A percentile compares a stretch with the other conserved stretches of the same genome.
phyloP scores from a whole-genome alignment of 345 rosid species.

The Balakata baccata region DNA sequence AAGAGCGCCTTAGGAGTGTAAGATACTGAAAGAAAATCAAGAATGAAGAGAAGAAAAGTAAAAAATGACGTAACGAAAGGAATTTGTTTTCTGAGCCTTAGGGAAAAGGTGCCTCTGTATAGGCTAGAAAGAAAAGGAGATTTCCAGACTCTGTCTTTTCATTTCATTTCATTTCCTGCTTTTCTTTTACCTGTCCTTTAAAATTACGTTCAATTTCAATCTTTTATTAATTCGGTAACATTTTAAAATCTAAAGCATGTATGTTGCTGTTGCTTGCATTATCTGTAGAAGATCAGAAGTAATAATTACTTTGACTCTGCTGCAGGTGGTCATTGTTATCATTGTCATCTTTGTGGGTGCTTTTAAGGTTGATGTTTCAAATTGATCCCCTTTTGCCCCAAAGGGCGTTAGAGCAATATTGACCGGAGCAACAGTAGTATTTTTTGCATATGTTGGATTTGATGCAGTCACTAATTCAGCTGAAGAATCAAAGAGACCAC shows the following conservation, averaged over 20 bases:
- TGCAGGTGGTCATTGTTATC: conserved; percentile 78
- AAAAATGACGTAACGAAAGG: neutral
- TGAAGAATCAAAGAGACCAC: conserved; percentile 89
- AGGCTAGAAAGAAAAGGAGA: neutral
- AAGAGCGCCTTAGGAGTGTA: neutral
- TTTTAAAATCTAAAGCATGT: neutral
- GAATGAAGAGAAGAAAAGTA: neutral
- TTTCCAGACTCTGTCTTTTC: too few relatives aligned
- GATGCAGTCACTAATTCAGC: conserved; percentile 98
- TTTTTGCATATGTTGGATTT: conserved; percentile 97
- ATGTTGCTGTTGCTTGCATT: neutral
- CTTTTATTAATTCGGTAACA: neutral
- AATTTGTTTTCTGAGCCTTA: neutral
- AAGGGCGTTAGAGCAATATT: conserved; percentile 68
- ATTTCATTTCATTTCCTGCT: too few relatives aligned
- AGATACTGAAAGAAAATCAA: neutral
- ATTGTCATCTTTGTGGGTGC: conserved; percentile 72
- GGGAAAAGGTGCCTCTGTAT: neutral
- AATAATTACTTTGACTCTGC: neutral
- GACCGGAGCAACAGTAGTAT: conserved; percentile 88
- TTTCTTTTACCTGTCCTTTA: neutral
- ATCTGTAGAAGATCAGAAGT: neutral
- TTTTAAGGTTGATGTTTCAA: conserved; percentile 78
- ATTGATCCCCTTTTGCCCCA: conserved; percentile 95
- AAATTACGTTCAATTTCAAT: conserved; percentile 2